Base-by-base conservation (phyloP, 371 early-diverging fungal species). In the Thermomucor indicae-seudaticae region DNA sequence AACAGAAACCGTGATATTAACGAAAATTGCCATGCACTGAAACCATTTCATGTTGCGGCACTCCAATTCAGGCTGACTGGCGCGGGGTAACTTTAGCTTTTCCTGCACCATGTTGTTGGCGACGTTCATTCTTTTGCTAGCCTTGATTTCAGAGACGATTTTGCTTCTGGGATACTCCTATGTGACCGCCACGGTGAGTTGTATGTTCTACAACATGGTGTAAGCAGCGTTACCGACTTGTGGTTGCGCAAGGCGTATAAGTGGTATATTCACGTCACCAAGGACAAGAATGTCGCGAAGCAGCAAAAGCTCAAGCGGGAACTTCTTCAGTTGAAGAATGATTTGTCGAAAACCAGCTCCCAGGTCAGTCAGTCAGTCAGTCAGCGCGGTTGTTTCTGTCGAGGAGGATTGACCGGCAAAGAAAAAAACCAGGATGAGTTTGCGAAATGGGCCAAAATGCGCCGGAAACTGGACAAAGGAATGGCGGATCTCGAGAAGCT, bases 361-460 rank as follows among this genome's bases (percentile, higher is more conserved):
- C 88, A 88, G 67, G 82, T 76, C 56, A 53, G 28, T 27, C n/a
- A n/a, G n/a, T n/a, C n/a, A n/a, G n/a, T n/a, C n/a, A n/a, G n/a
- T n/a, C n/a, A n/a, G n/a, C n/a, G n/a, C n/a, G n/a, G n/a, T n/a
- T n/a, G 6, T 24, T 24, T 6, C 8, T 40, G 4, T 23, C 14
- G 28, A 24, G 34, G 14, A 12, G 6, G 40, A 40, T 20, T 14
- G 42, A 44, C 6, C n/a, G 20, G 27, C 34, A 22, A 6, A 37
- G 28, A 17, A 14, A 27, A 50, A 22, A 7, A 4, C 20, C 55
- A 88, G 82, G 93, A 94, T 65, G 87, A 94, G 65, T 96, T 96
- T 80, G 91, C 96, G 16, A 88, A 86, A 64, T 96, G 96, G 96
- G 96, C 95, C 35, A 93, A 91, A 69, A 68, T 93, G 62, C 79